Evolutionary conservation across 148 eudicot genomes (phyloP).

Genomic region (Rhododendron mucronatum): DNA sequence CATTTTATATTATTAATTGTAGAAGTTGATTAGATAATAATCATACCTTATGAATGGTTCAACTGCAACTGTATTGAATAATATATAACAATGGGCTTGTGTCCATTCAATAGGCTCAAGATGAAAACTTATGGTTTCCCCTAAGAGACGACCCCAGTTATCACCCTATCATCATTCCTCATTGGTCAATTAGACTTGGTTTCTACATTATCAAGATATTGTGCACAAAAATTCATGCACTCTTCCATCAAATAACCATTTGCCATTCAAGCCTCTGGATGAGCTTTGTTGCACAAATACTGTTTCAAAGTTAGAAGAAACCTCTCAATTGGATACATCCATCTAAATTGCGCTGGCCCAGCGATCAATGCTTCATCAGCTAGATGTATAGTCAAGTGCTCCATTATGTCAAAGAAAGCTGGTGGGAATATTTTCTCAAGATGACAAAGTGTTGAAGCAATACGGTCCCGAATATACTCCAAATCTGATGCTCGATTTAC

Average conservation of each 20-base stretch:
- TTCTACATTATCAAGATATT: slow-evolving; percentile 7
- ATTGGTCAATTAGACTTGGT: neutral
- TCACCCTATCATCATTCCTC: neutral
- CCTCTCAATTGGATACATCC: slow-evolving; percentile 22
- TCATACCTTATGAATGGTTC: no score
- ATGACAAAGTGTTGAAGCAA: slow-evolving; percentile 15
- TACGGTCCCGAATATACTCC: neutral
- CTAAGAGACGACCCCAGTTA: neutral
- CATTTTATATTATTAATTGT: no score
- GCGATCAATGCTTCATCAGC: slow-evolving; percentile 12
- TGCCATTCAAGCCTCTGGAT: slow-evolving; percentile 22
- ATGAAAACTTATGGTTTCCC: no score
- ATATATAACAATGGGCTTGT: no score
- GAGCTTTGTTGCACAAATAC: slow-evolving; percentile 13
- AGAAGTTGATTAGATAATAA: no score
- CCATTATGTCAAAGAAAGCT: slow-evolving; percentile 14
- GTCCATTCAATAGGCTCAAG: no score
- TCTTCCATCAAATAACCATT: slow-evolving; percentile 14
- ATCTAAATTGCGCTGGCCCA: slow-evolving; percentile 1
- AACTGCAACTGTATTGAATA: no score
- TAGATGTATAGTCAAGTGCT: slow-evolving; percentile 15
- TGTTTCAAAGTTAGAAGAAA: slow-evolving; percentile 8
- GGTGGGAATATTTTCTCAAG: slow-evolving; percentile 19
- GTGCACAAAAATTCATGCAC: slow-evolving; percentile 11
- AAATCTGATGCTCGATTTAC: neutral